Evolutionary conservation across 108 stramenopile species (phyloP), one percentile per base, ranked within the genome.

Genomic region (Bacterosira constricta): DNA sequence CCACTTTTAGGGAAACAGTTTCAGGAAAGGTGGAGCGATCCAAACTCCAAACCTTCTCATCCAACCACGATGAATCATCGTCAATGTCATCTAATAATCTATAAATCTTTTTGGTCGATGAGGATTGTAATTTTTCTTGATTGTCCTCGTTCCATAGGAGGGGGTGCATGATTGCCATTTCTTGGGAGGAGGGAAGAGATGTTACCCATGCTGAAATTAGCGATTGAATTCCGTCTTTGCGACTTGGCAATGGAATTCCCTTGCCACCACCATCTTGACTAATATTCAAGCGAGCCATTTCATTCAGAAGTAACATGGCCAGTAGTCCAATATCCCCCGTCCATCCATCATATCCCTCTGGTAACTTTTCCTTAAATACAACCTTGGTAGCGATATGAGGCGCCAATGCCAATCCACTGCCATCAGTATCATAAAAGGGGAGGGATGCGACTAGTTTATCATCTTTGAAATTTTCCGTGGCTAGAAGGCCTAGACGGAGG

Each of bases 341-440:
- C 93, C 93, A 94, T 42, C 93, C 89, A 49, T 90, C 88, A 55
- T 88, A 94, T 29, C 66, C 71, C 18, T 87, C 86, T 5, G 88
- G 83, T 17, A 94, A 61, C 1, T 69, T 59, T 26, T 80, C 84
- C 26, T 71, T 63, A 47, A 76, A 88, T 6, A 88, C 87, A 8
- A 62, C 20, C n/a, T 83, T 77, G 21, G 81, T 72, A 12, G 88
- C 87, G 11, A 82, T 51, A 0, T 72, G 45, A 11, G 93, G 84
- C 0, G 88, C 66, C 49, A 89, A 54, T 20, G 83, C 73, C 15
- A 77, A 69, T 27, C 77, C 69, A 32, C 66, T 68, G 17, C 75
- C 75, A 34, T 70, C 77, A 1, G 47, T 62, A 35, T 86, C 90
- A 50, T 85, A 84, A 51, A 81, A 87, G 0, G 93, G 87, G 62